Conservation (phyloP, 2,329 filamentous ascomycete genomes). For the Monosporascus sp. region DNA sequence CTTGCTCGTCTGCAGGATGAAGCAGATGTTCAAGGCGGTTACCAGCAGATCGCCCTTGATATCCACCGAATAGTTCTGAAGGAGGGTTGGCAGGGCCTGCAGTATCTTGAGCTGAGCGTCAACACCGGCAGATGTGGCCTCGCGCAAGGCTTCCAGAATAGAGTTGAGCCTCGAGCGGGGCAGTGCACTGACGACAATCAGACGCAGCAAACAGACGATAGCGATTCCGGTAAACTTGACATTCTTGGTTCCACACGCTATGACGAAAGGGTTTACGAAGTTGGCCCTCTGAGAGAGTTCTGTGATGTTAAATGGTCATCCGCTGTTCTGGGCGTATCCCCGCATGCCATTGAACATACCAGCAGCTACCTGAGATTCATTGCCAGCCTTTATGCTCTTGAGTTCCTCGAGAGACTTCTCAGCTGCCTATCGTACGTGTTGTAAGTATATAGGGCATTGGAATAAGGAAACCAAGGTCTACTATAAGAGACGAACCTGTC, state of each 20-base stretch:
- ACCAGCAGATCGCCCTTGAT: slow-evolving; percentile 77
- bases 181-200: slow-evolving; percentile 77
- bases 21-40: slow-evolving; percentile 83
- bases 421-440: slow-evolving; percentile 57
- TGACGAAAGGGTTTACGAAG: slow-evolving; percentile 90
- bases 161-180: slow-evolving; percentile 76
- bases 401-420: slow-evolving; percentile 92
- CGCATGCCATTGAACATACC: slow-evolving; percentile 41
- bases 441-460: neutral
- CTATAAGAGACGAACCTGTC: slow-evolving; percentile 54
- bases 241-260: slow-evolving; percentile 88
- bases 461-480: neutral
- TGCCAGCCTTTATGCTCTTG: slow-evolving; percentile 66
- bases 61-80: slow-evolving; percentile 85
- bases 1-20: slow-evolving; percentile 84
- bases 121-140: slow-evolving; percentile 72
- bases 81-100: slow-evolving; percentile 79
- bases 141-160: slow-evolving; percentile 80
- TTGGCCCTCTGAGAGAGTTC: slow-evolving; percentile 76
- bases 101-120: slow-evolving; percentile 96
- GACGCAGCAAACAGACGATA: slow-evolving; percentile 80
- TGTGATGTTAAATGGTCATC: slow-evolving; percentile 33
- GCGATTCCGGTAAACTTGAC: slow-evolving; percentile 84
- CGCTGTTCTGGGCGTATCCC: neutral
- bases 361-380: slow-evolving; percentile 69